Percentiles rank a stretch among this genome's conserved stretches.
Conservation (phyloP, 1,284 basidiomycete species). For the Sporisorium reilianum region DNA sequence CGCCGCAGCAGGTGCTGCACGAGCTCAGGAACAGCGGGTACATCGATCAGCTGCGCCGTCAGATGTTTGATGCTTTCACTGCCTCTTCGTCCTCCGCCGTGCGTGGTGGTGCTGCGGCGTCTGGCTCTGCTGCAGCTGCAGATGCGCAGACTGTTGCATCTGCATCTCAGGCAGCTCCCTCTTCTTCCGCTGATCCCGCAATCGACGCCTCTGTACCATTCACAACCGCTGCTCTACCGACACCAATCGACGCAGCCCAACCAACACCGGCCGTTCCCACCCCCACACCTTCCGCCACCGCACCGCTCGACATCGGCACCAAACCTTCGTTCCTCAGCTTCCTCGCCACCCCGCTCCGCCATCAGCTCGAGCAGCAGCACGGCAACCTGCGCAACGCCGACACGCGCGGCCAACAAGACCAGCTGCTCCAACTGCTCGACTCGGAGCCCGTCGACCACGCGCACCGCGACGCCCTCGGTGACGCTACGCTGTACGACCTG, state of each 20-base stretch:
- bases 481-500: conserved; percentile 34
- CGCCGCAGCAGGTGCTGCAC: conserved; percentile 34
- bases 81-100: not conserved
- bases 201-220: not conserved
- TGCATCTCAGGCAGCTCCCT: not conserved
- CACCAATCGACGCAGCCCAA: not conserved
- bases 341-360: conserved; percentile 13
- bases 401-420: conserved; percentile 20
- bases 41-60: conserved; percentile 31
- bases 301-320: conserved; percentile 12
- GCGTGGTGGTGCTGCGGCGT: no score
- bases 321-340: conserved; percentile 16
- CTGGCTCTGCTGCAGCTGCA: not conserved
- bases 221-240: not conserved
- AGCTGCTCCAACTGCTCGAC: conserved; percentile 32
- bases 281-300: no score
- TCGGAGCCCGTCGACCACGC: conserved; percentile 13
- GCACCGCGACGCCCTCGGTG: not conserved
- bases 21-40: conserved; percentile 42
- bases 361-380: conserved; percentile 27
- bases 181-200: no score
- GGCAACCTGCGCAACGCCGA: conserved; percentile 21
- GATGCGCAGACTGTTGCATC: not conserved
- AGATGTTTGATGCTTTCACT: conserved; percentile 35
- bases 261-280: not conserved